Percentiles rank a stretch among this genome's conserved stretches.
phyloP scores from a whole-genome alignment of 2,329 filamentous ascomycete species.

The Stachybotrys echinatus region DNA sequence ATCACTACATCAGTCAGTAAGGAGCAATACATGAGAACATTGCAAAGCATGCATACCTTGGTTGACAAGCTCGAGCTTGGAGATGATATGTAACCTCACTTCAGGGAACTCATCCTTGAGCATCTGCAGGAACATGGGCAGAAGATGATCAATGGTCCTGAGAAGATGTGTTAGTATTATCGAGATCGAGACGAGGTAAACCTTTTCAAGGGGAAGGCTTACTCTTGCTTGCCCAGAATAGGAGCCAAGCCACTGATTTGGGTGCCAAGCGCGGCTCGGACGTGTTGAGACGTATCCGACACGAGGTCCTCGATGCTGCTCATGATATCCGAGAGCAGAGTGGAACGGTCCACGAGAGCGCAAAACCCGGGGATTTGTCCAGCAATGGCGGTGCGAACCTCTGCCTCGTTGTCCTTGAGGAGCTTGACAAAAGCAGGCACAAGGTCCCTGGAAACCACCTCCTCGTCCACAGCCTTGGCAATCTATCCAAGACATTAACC shows the following conservation, averaged over 20 bases:
- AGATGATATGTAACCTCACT: constrained; percentile 97
- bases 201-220: constrained; percentile 33
- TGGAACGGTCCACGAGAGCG: constrained; percentile 77
- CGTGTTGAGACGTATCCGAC: constrained; percentile 93
- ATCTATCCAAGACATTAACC: constrained; percentile 57
- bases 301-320: constrained; percentile 93
- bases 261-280: constrained; percentile 88
- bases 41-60: constrained; percentile 55
- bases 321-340: constrained; percentile 94
- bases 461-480: constrained; percentile 95
- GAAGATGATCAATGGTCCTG: constrained; percentile 90
- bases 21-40: background rate
- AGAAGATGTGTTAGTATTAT: background rate
- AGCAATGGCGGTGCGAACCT: constrained; percentile 93
- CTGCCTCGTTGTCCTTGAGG: constrained; percentile 94
- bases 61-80: constrained; percentile 98
- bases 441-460: constrained; percentile 88
- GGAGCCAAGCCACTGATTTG: constrained; percentile 96
- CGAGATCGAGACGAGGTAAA: background rate
- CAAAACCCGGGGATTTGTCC: constrained; percentile 98
- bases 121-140: constrained; percentile 99
- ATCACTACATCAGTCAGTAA: constrained; percentile 61
- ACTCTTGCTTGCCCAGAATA: constrained; percentile 97
- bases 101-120: constrained; percentile 99
- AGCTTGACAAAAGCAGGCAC: constrained; percentile 97